Conservation (phyloP, 352 stramenopile genomes). For the Phytophthora aleatoria region DNA sequence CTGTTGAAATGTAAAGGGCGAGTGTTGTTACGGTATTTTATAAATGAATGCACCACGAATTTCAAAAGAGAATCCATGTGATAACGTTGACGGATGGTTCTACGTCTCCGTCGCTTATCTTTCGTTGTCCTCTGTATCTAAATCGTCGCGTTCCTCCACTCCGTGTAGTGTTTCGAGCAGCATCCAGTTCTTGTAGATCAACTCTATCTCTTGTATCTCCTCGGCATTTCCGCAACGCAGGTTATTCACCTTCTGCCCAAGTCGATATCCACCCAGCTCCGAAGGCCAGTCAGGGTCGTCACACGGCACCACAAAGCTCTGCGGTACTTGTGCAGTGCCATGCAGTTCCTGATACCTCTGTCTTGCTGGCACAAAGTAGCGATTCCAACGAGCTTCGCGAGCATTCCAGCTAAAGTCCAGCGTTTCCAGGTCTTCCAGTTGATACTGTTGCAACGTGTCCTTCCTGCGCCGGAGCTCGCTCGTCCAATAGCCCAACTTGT, state of each 20-base stretch:
- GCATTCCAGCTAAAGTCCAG: conserved; percentile 46
- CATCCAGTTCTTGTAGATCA: conserved; percentile 54
- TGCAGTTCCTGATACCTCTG: conserved; percentile 38
- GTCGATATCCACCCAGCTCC: conserved; percentile 38
- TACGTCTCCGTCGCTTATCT: neutral
- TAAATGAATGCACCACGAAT: conserved; percentile 28
- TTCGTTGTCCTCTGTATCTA: conserved; percentile 1
- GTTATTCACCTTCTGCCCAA: conserved; percentile 56
- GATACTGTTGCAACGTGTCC: conserved; percentile 34
- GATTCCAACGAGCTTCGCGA: conserved; percentile 41
- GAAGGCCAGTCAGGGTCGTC: conserved; percentile 33
- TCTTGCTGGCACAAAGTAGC: conserved; percentile 43
- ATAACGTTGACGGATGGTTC: too few relatives aligned
- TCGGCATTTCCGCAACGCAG: conserved; percentile 32
- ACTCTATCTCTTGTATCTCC: conserved; percentile 40
- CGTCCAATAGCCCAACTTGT: conserved; percentile 51
- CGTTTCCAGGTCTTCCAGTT: conserved; percentile 36
- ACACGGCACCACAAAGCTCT: conserved; percentile 44
- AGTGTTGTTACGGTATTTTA: conserved; percentile 36
- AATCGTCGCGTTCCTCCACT: conserved; percentile 5
- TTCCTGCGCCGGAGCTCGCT: conserved; percentile 40
- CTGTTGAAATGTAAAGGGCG: neutral
- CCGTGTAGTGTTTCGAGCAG: conserved; percentile 47
- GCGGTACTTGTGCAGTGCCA: conserved; percentile 34
- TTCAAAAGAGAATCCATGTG: neutral